Percentiles rank a stretch among this genome's conserved stretches.
Evolutionary conservation across 2,329 filamentous ascomycete genomes (phyloP).

Genomic region (Fusarium nisikadoi): DNA sequence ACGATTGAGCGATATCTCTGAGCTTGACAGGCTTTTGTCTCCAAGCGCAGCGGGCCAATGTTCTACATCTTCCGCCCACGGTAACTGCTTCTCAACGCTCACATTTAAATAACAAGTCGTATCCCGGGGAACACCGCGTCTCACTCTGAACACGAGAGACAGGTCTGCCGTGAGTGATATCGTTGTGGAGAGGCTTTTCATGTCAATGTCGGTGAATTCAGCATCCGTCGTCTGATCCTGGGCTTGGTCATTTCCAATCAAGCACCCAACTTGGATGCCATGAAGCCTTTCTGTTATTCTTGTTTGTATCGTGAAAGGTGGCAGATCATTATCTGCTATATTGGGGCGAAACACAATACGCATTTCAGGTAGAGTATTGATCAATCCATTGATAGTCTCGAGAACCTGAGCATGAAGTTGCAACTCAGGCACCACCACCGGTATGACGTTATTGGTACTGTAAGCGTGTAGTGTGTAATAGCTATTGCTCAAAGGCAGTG

Average conservation of each 20-base stretch:
- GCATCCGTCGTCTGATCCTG: neutral
- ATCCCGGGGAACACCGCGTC: neutral
- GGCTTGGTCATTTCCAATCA: neutral
- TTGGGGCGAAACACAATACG: neutral
- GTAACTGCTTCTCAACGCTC: neutral
- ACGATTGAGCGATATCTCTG: neutral
- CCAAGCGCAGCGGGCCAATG: neutral
- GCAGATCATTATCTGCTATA: neutral
- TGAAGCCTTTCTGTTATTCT: neutral
- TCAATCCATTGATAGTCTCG: neutral
- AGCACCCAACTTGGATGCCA: neutral
- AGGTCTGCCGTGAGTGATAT: neutral
- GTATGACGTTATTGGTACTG: neutral
- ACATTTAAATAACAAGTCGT: neutral
- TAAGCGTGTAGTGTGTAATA: neutral
- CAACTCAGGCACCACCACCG: neutral
- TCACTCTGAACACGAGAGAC: neutral
- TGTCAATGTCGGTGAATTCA: neutral
- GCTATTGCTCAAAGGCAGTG: neutral
- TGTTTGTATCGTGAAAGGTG: neutral
- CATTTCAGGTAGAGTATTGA: neutral
- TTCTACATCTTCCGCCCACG: neutral
- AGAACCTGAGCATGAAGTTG: neutral
- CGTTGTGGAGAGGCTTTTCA: neutral
- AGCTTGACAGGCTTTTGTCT: neutral